These are phyloP conservation scores for Lathyrus sativus DNA, from an alignment of 306 rosid species.

Conservation along the genomic window DNA sequence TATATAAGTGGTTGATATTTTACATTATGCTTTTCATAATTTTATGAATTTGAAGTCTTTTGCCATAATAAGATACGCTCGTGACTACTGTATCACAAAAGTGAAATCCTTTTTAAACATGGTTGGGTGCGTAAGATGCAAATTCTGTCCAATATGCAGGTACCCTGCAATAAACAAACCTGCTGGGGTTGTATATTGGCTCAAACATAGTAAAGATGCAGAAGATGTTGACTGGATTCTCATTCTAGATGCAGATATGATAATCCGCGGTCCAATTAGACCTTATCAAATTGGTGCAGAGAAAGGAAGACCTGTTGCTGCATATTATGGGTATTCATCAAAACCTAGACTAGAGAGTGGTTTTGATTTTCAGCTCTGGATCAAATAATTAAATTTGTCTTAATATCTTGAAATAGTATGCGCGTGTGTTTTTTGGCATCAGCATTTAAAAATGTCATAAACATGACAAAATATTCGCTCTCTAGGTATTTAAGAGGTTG, in stretches of 20 bases:
- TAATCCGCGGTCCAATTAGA: conserved; percentile 40
- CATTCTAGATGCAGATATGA: conserved; percentile 43
- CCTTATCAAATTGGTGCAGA: conserved; percentile 41
- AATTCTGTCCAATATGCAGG: conserved; percentile 35
- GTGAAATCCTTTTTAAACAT: conserved; percentile 27
- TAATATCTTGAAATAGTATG: conserved; percentile 20
- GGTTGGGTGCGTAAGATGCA: not conserved
- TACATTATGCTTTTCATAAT: not conserved
- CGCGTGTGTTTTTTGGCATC: not conserved
- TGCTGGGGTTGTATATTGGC: conserved; percentile 43
- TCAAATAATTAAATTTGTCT: not conserved
- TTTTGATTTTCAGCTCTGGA: conserved; percentile 2
- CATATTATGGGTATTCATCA: conserved; percentile 38
- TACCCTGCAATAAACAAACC: conserved; percentile 46
- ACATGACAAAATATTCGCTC: conserved; percentile 19
- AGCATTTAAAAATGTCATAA: conserved; percentile 24
- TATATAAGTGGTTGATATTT: not conserved
- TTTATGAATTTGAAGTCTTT: conserved; percentile 18
- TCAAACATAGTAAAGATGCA: conserved; percentile 40
- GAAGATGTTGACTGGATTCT: conserved; percentile 43
- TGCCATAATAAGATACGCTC: not conserved
- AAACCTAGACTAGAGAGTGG: conserved; percentile 12
- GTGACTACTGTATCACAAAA: not conserved
- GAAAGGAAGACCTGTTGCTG: conserved; percentile 46
- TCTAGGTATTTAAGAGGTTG: conserved; percentile 84